Percentiles rank a stretch among this genome's conserved stretches.
Evolutionary conservation across 164 flowering plant genomes (phyloP).

Genomic region (Platanus orientalis): DNA sequence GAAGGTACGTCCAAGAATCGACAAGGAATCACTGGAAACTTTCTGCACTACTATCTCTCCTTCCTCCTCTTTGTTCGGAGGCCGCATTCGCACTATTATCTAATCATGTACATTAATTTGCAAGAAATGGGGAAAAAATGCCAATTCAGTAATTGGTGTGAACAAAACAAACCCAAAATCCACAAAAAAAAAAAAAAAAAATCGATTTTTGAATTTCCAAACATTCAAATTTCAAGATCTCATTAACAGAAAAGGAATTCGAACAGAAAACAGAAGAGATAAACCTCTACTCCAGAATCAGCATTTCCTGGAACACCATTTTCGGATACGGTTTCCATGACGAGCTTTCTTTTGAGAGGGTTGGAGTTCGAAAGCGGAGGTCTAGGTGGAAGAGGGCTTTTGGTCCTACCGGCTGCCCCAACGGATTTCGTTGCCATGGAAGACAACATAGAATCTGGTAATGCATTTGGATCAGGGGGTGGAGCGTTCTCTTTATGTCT

Average conservation of each 20-base stretch:
- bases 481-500: slow-evolving; percentile 59
- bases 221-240: neutral
- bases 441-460: slow-evolving; percentile 18
- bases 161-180: neutral
- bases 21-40: slow-evolving; percentile 51
- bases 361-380: slow-evolving; percentile 57
- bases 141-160: too few species aligned
- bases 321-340: slow-evolving; percentile 43
- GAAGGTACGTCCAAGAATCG: slow-evolving; percentile 67
- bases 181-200: neutral
- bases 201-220: neutral
- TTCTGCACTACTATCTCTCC: slow-evolving; percentile 64
- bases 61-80: slow-evolving; percentile 62
- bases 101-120: slow-evolving; percentile 9
- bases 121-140: too few species aligned
- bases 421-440: slow-evolving; percentile 22
- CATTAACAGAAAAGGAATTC: neutral
- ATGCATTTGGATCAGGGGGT: slow-evolving; percentile 39
- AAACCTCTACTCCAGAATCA: slow-evolving; percentile 87
- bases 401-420: slow-evolving; percentile 36
- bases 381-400: slow-evolving; percentile 77
- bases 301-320: slow-evolving; percentile 23
- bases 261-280: neutral
- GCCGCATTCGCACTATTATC: slow-evolving; percentile 90
- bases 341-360: slow-evolving; percentile 71